These are phyloP conservation scores for Fusarium sp. DNA, from an alignment of 2,329 filamentous ascomycete species.

Conservation along the genomic window DNA sequence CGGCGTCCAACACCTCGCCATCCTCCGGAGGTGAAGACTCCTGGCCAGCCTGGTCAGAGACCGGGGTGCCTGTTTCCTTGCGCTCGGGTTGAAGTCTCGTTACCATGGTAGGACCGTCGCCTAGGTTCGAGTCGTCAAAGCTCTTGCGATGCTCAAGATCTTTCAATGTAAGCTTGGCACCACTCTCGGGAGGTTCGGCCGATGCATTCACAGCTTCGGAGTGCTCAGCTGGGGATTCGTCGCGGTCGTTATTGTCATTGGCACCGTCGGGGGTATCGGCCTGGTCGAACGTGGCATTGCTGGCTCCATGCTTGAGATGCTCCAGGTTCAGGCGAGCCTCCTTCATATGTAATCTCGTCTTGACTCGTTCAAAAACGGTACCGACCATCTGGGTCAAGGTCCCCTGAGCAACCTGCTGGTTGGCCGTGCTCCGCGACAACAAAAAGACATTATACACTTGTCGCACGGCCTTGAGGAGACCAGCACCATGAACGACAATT, in stretches of 20 bases:
- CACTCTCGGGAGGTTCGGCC: slow-evolving; percentile 48
- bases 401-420: slow-evolving; percentile 96
- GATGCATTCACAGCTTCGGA: slow-evolving; percentile 38
- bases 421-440: slow-evolving; percentile 90
- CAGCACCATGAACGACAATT: slow-evolving; percentile 96
- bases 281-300: slow-evolving; percentile 62
- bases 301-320: slow-evolving; percentile 62
- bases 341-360: slow-evolving; percentile 85
- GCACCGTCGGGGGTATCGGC: slow-evolving; percentile 51
- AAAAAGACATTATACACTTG: slow-evolving; percentile 99
- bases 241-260: slow-evolving; percentile 51
- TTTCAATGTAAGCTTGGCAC: slow-evolving; percentile 71
- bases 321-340: slow-evolving; percentile 74
- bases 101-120: slow-evolving; percentile 74
- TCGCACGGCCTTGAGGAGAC: slow-evolving; percentile 93
- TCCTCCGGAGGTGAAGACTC: slow-evolving; percentile 67
- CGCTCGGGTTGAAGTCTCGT: slow-evolving; percentile 65
- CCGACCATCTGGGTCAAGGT: slow-evolving; percentile 98
- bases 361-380: slow-evolving; percentile 96
- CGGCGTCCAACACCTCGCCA: slow-evolving; percentile 70
- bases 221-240: slow-evolving; percentile 48
- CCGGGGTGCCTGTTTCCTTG: slow-evolving; percentile 53
- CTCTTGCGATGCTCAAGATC: slow-evolving; percentile 74
- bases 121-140: slow-evolving; percentile 73
- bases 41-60: slow-evolving; percentile 63